A percentile compares a stretch with the other conserved stretches of the same genome.
Conservation (phyloP, 306 rosid genomes). For the Cyamopsis tetragonoloba region DNA sequence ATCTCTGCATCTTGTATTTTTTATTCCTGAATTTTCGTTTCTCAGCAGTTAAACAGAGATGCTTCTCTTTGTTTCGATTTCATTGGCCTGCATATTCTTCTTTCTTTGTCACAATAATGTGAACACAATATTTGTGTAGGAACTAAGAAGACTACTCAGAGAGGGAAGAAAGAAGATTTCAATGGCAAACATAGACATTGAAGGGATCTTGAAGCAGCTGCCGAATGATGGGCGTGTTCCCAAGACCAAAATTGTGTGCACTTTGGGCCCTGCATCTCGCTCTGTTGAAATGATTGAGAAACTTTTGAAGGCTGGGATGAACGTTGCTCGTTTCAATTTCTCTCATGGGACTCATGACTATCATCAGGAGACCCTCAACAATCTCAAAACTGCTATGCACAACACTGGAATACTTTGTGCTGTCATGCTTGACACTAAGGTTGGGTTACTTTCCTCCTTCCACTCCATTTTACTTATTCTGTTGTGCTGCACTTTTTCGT, state of each 20-base stretch:
- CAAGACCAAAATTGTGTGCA: constrained; percentile 89
- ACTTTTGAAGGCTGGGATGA: constrained; percentile 90
- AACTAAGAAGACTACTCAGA: too few relatives aligned
- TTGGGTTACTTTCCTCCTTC: not conserved
- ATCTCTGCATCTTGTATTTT: too few relatives aligned
- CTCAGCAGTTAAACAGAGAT: too few relatives aligned
- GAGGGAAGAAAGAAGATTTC: too few relatives aligned
- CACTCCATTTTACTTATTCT: too few relatives aligned
- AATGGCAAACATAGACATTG: constrained; percentile 83
- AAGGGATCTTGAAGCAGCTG: constrained; percentile 68
- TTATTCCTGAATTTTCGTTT: too few relatives aligned
- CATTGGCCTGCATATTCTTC: too few relatives aligned
- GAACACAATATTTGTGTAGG: too few relatives aligned
- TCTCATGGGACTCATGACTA: constrained; percentile 91
- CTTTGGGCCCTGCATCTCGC: constrained; percentile 87
- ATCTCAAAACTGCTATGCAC: constrained; percentile 80
- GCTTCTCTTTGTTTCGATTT: too few relatives aligned
- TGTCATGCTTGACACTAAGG: constrained; percentile 96
- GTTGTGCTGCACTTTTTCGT: too few relatives aligned
- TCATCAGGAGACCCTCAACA: constrained; percentile 85
- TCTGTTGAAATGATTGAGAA: constrained; percentile 74
- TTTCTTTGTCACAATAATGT: too few relatives aligned
- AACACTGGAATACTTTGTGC: constrained; percentile 80
- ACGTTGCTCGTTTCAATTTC: constrained; percentile 91
- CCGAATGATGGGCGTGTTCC: constrained; percentile 75